A percentile compares a stretch with the other conserved stretches of the same genome.
Conservation (phyloP, 2,329 filamentous ascomycete genomes). For the Penicillium freii region DNA sequence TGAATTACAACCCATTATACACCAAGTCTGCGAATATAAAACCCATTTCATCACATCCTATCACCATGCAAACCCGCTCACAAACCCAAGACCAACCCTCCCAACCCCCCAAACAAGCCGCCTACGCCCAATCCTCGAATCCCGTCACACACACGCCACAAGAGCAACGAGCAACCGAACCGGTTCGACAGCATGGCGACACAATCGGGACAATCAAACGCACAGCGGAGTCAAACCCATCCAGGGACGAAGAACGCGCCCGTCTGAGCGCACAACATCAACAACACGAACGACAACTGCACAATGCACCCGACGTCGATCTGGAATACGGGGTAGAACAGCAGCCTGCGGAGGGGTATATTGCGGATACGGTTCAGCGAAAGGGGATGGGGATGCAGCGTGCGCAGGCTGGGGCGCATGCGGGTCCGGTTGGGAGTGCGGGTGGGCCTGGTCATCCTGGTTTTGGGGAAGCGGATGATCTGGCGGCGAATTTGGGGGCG, state of each 20-base stretch:
- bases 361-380: conserved; percentile 32
- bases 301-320: conserved; percentile 28
- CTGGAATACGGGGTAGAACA: conserved; percentile 38
- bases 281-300: conserved; percentile 16
- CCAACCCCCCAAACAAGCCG: conserved; percentile 38
- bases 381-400: conserved; percentile 25
- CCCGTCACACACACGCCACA: conserved; percentile 33
- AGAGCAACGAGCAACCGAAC: conserved; percentile 22
- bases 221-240: conserved; percentile 29
- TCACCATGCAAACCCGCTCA: conserved; percentile 17
- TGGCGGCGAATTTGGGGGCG: conserved; percentile 33
- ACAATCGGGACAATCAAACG: conserved; percentile 26
- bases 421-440: conserved; percentile 34
- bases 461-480: conserved; percentile 33
- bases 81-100: conserved; percentile 19
- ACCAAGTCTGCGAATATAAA: not conserved
- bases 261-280: conserved; percentile 18
- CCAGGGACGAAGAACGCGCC: conserved; percentile 27
- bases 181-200: conserved; percentile 25
- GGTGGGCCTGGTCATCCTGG: conserved; percentile 30
- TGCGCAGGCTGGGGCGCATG: conserved; percentile 36
- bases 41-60: not conserved
- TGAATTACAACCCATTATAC: not conserved
- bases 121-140: conserved; percentile 34
- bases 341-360: conserved; percentile 37